These are phyloP conservation scores for Tephrocybe sp. DNA, from an alignment of 768 basidiomycete genomes.

Conservation along the genomic window DNA sequence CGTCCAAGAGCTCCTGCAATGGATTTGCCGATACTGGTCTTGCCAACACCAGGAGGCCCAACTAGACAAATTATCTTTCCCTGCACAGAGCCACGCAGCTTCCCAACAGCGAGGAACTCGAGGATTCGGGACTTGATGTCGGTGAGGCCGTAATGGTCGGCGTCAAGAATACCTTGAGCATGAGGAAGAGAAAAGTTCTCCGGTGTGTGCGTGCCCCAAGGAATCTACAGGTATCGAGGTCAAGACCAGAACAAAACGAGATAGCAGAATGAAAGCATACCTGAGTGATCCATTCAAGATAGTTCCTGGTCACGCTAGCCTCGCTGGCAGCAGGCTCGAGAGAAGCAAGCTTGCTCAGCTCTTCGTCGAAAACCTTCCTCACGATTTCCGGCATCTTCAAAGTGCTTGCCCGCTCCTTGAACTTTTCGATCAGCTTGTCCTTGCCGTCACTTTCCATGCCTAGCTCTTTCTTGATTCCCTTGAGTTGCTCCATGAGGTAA, in stretches of 20 bases:
- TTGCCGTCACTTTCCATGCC: conserved; percentile 96
- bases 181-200: conserved; percentile 91
- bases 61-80: conserved; percentile 98
- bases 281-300: conserved; percentile 91
- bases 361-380: conserved; percentile 94
- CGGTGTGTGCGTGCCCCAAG: conserved; percentile 93
- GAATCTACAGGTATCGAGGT: conserved; percentile 53
- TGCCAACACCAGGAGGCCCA: conserved; percentile 97
- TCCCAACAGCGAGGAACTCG: conserved; percentile 95
- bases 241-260: conserved; percentile 5
- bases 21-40: conserved; percentile 94
- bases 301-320: conserved; percentile 92
- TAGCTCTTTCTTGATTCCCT: conserved; percentile 94
- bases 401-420: conserved; percentile 77
- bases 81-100: conserved; percentile 89
- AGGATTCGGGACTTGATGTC: conserved; percentile 94
- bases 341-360: conserved; percentile 84
- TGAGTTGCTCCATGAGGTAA: conserved; percentile 95
- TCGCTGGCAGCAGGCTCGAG: conserved; percentile 91
- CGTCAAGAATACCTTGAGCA: conserved; percentile 83
- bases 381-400: conserved; percentile 90
- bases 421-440: conserved; percentile 91
- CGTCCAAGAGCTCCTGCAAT: conserved; percentile 89
- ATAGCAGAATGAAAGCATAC: conserved; percentile 30
- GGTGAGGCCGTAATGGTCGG: conserved; percentile 91